Percentiles rank a stretch among this genome's conserved stretches.
These are phyloP conservation scores for Madurella mycetomatis DNA, from an alignment of 2,329 filamentous ascomycete species.

Conservation along the genomic window DNA sequence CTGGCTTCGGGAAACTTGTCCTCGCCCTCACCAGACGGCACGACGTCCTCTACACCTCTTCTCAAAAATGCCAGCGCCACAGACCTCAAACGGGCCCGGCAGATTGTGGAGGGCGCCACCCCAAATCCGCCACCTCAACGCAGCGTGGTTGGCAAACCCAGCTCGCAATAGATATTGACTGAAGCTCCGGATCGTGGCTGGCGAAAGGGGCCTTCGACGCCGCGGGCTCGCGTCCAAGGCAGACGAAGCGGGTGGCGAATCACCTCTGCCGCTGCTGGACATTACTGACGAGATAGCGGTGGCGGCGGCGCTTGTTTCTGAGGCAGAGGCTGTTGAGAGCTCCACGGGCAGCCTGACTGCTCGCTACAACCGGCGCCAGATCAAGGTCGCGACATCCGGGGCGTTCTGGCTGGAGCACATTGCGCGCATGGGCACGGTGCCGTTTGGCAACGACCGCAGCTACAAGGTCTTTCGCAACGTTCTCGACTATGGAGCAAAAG, in stretches of 20 bases:
- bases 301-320: slow-evolving; percentile 26
- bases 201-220: background rate
- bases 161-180: slow-evolving; percentile 18
- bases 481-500: too few relatives aligned
- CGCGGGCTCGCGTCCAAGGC: background rate
- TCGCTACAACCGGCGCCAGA: too few relatives aligned
- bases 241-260: background rate
- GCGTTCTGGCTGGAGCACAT: slow-evolving; percentile 26
- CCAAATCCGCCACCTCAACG: slow-evolving; percentile 16
- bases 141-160: slow-evolving; percentile 20
- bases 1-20: too few relatives aligned
- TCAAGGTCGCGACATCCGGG: too few relatives aligned
- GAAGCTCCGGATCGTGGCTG: slow-evolving; percentile 8
- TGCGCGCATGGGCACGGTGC: slow-evolving; percentile 19
- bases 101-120: slow-evolving; percentile 19
- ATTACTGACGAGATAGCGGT: slow-evolving; percentile 25
- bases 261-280: slow-evolving; percentile 12
- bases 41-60: too few relatives aligned
- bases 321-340: slow-evolving; percentile 24
- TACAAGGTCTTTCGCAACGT: background rate
- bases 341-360: too few relatives aligned
- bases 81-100: slow-evolving; percentile 15
- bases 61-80: background rate
- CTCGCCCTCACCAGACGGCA: too few relatives aligned
- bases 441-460: slow-evolving; percentile 22